Conservation (phyloP, 306 rosid genomes). For the Rosa lucieae region DNA sequence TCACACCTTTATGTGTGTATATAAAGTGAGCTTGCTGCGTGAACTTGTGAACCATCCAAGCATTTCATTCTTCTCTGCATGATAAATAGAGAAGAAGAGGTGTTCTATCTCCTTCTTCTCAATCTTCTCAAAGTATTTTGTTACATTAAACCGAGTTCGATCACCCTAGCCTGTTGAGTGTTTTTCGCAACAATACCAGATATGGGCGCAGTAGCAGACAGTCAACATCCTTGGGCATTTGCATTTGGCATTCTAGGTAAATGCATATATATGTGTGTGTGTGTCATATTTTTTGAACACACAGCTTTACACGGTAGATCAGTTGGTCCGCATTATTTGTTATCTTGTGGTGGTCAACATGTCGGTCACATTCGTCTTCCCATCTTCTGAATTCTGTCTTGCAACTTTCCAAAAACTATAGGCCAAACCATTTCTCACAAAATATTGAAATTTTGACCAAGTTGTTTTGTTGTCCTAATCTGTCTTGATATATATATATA, state of each 20-base stretch:
- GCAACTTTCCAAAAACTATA: background rate
- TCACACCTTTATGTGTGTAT: constrained; percentile 1
- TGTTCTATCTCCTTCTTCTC: background rate
- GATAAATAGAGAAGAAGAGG: background rate
- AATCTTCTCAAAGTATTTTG: background rate
- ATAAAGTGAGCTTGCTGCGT: constrained; percentile 20
- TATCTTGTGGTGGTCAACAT: background rate
- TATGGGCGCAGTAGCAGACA: constrained; percentile 39
- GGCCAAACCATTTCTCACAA: background rate
- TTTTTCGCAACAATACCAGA: background rate
- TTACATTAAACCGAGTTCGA: background rate
- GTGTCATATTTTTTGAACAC: background rate
- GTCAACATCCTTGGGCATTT: constrained; percentile 48
- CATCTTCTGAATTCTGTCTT: background rate
- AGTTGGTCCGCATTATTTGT: background rate
- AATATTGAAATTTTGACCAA: background rate
- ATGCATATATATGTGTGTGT: background rate
- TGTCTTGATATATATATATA: too few species aligned
- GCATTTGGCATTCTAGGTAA: constrained; percentile 82
- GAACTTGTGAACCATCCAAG: constrained; percentile 19
- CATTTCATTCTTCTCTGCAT: constrained; percentile 25
- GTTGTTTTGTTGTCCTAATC: background rate
- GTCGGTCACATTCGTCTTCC: background rate
- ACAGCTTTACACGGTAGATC: background rate
- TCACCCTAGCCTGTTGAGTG: background rate